phyloP scores from a whole-genome alignment of 164 flowering plant genomes.

The Buxus sempervirens region DNA sequence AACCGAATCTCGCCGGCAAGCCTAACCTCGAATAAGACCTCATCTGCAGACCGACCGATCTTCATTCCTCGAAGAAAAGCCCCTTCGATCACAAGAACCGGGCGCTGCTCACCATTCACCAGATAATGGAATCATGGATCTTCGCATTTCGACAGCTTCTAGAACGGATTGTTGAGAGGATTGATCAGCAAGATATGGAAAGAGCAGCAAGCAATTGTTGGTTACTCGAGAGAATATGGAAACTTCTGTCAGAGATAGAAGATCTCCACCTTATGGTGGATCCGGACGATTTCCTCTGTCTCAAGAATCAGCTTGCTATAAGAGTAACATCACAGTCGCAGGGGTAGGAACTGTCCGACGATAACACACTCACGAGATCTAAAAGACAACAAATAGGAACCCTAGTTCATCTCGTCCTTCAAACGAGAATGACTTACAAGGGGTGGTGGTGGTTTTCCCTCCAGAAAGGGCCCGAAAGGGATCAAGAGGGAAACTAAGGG shows the following conservation, averaged over 20 bases:
- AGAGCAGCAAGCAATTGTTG: constrained; percentile 57
- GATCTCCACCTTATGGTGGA: constrained; percentile 73
- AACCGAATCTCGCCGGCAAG: constrained; percentile 74
- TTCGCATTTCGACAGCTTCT: constrained; percentile 37
- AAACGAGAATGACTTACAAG: no score
- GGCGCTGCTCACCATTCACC: constrained; percentile 51
- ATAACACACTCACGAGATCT: no score
- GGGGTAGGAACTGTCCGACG: no score
- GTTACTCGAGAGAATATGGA: constrained; percentile 70
- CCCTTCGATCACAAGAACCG: constrained; percentile 44
- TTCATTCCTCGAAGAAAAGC: constrained; percentile 50
- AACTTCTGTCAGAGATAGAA: constrained; percentile 56
- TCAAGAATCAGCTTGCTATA: constrained; percentile 56
- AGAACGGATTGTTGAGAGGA: constrained; percentile 30
- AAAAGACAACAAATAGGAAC: no score
- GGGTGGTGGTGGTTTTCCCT: no score
- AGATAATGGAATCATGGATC: constrained; percentile 79
- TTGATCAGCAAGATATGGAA: constrained; percentile 30
- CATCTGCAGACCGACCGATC: constrained; percentile 62
- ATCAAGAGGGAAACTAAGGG: no score
- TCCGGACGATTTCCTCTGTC: constrained; percentile 71
- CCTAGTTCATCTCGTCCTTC: no score
- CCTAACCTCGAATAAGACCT: constrained; percentile 75
- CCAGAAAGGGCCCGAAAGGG: no score
- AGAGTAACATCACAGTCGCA: constrained; percentile 37